Evolutionary conservation across 148 eudicot genomes (phyloP).

Genomic region (Chenopodium formosanum): DNA sequence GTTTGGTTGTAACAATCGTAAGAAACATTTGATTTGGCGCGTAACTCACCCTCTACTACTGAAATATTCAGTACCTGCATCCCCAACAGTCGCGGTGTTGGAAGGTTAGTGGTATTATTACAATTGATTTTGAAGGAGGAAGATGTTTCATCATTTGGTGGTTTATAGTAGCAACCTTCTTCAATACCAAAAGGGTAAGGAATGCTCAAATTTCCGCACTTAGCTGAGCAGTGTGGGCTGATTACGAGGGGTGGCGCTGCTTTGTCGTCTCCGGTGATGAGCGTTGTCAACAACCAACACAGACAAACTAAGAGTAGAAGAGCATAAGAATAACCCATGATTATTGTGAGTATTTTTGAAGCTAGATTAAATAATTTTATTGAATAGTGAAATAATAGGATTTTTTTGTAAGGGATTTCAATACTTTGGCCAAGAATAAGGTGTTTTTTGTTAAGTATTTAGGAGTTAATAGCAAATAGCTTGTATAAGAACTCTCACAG

Average conservation of each 20-base stretch:
- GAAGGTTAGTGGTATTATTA: not conserved
- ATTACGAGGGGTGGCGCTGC: not conserved
- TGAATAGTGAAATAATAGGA: no score
- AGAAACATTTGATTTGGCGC: not conserved
- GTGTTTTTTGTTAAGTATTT: no score
- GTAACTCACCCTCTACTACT: not conserved
- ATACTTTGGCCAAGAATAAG: no score
- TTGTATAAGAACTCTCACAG: no score
- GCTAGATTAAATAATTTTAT: no score
- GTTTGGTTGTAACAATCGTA: constrained; percentile 2
- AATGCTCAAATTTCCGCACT: constrained; percentile 22
- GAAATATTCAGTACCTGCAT: not conserved
- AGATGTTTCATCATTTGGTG: not conserved
- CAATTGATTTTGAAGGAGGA: not conserved
- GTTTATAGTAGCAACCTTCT: constrained; percentile 16
- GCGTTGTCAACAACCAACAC: not conserved
- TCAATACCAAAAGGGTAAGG: constrained; percentile 32
- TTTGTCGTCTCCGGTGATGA: constrained; percentile 1
- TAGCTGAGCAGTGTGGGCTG: constrained; percentile 11
- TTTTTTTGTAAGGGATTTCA: no score
- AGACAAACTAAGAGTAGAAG: no score
- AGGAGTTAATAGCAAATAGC: no score
- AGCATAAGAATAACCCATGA: no score
- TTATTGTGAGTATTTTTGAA: no score
- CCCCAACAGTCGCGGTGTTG: not conserved